Conservation (phyloP, 805 yeast genomes). For the Metschnikowia cerradonensis region DNA sequence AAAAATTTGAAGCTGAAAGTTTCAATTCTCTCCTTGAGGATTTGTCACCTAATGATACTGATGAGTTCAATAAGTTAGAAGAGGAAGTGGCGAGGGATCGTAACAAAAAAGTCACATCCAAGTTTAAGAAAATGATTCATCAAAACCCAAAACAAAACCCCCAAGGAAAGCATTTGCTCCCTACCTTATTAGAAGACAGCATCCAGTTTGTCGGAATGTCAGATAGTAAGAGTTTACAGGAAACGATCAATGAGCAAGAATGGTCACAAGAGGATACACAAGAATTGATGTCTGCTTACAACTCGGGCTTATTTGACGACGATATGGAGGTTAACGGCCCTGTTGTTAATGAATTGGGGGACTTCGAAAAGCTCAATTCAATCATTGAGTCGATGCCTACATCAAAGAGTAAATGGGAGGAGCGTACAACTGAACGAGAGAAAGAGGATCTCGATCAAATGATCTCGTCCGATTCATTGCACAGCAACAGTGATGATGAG, state of each 20-base stretch:
- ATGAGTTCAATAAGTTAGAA: conserved; percentile 2
- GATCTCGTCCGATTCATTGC: neutral
- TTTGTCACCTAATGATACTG: neutral
- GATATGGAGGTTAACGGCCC: conserved; percentile 54
- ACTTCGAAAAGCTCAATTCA: conserved; percentile 50
- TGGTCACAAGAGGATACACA: conserved; percentile 42
- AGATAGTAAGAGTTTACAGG: neutral
- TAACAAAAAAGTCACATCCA: conserved; percentile 5
- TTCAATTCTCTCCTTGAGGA: neutral
- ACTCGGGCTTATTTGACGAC: conserved; percentile 58
- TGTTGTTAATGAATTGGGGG: conserved; percentile 49
- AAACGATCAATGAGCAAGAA: neutral
- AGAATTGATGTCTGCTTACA: conserved; percentile 58
- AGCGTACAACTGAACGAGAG: neutral
- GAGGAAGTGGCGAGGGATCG: neutral
- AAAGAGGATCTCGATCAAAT: neutral
- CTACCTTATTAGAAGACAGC: neutral
- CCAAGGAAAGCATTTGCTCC: neutral
- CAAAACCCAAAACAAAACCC: conserved; percentile 10
- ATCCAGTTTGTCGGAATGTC: neutral
- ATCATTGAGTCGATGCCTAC: conserved; percentile 36
- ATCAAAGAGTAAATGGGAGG: conserved; percentile 5
- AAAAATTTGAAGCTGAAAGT: neutral
- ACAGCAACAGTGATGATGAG: conserved; percentile 23
- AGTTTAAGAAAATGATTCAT: conserved; percentile 13